These are phyloP conservation scores for Lathyrus aphaca DNA, from an alignment of 306 rosid genomes.

Conservation along the genomic window DNA sequence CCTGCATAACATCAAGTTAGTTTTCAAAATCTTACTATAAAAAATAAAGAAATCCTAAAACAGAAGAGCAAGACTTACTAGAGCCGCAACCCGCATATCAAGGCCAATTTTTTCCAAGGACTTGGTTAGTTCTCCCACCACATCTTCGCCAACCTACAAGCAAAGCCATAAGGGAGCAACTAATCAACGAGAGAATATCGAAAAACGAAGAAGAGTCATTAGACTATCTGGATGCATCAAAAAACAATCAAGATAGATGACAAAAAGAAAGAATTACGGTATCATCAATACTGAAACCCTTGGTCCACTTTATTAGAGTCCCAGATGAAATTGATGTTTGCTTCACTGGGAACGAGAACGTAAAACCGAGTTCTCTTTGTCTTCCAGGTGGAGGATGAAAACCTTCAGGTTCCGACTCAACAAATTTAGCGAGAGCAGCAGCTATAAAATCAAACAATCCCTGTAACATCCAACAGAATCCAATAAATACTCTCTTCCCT, in stretches of 20 bases:
- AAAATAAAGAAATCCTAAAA: slow-evolving; percentile 27
- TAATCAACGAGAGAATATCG: too few species aligned
- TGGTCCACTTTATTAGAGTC: slow-evolving; percentile 88
- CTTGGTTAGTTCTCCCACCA: slow-evolving; percentile 76
- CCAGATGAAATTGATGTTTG: slow-evolving; percentile 86
- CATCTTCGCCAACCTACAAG: slow-evolving; percentile 84
- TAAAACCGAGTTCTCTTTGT: slow-evolving; percentile 93
- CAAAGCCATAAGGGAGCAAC: slow-evolving; percentile 2
- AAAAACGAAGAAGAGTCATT: background rate
- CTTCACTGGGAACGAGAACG: slow-evolving; percentile 91
- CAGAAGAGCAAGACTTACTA: slow-evolving; percentile 54
- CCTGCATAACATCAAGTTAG: slow-evolving; percentile 58
- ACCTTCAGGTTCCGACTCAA: slow-evolving; percentile 74
- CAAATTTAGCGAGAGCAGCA: slow-evolving; percentile 72
- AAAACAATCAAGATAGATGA: slow-evolving; percentile 41
- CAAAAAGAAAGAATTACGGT: slow-evolving; percentile 52
- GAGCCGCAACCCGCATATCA: slow-evolving; percentile 86
- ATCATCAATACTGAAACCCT: slow-evolving; percentile 84
- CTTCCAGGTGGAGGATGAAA: slow-evolving; percentile 72
- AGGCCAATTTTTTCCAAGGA: slow-evolving; percentile 80
- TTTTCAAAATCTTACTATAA: slow-evolving; percentile 17
- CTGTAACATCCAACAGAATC: slow-evolving; percentile 51
- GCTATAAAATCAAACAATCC: slow-evolving; percentile 90
- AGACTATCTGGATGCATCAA: slow-evolving; percentile 20
- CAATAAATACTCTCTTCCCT: too few species aligned